Evolutionary conservation across 495 filamentous ascomycete genomes (phyloP).

Genomic region (Penicillium steckii): DNA sequence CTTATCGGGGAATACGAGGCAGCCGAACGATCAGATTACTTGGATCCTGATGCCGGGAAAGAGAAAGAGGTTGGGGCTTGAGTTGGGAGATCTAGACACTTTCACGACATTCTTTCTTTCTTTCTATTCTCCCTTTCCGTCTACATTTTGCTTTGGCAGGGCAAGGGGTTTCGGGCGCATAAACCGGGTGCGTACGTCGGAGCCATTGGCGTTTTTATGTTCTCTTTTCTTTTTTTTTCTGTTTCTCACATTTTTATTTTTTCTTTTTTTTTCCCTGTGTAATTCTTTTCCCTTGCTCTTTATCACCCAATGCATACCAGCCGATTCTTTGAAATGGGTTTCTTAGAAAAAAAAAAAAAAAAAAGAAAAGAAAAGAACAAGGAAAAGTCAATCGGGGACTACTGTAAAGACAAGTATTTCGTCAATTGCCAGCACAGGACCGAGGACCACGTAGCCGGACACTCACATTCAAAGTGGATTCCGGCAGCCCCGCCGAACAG

Average conservation of each 20-base stretch:
- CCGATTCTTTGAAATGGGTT: background rate
- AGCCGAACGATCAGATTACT: slow-evolving; percentile 83
- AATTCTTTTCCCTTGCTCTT: background rate
- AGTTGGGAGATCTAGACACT: slow-evolving; percentile 3
- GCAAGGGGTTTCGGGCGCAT: slow-evolving; percentile 25
- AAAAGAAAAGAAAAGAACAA: too few species aligned
- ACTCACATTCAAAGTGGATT: slow-evolving; percentile 3
- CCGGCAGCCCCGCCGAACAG: slow-evolving; percentile 10
- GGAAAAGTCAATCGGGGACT: too few species aligned
- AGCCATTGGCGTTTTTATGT: slow-evolving; percentile 11
- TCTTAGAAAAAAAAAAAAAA: too few species aligned
- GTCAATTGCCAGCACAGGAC: background rate
- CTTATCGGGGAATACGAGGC: slow-evolving; percentile 93
- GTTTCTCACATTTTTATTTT: too few species aligned
- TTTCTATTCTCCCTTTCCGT: slow-evolving; percentile 5
- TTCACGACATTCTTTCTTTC: slow-evolving; percentile 8
- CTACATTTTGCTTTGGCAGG: slow-evolving; percentile 16
- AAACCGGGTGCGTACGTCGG: slow-evolving; percentile 15
- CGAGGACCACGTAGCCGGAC: background rate
- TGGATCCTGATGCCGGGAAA: slow-evolving; percentile 64
- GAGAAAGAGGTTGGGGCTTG: slow-evolving; percentile 41
- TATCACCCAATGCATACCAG: background rate
- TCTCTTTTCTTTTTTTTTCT: slow-evolving; percentile 14
- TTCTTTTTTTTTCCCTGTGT: slow-evolving; percentile 2
- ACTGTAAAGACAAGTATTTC: too few species aligned